Evolutionary conservation across 257 asterid species (phyloP), one percentile per base, ranked within the genome.

Genomic region (Perilla frutescens): DNA sequence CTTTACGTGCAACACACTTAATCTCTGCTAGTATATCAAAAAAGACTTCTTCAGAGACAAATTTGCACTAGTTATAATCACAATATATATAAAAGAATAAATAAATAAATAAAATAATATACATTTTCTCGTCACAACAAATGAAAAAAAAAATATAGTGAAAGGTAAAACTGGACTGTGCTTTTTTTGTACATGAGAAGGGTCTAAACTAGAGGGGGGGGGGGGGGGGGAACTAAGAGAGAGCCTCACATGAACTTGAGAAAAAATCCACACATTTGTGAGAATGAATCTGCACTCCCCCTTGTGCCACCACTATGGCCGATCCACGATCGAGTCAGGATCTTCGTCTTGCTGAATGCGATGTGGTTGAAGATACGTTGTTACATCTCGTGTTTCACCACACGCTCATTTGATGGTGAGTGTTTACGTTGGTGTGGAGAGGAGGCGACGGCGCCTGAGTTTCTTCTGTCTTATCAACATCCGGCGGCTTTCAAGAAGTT

Each of bases 401-500:
- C n/a, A 20, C 31, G 55, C 43, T 14, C 45, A 6, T 26, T 48
- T 29, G 13, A 44, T 47, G 55, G 14, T 7, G 36, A 36, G 36
- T 57, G 37, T n/a, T 43, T 26, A 36, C 45, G 58, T 66, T 7
- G 20, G 54, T 36, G 13, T 62, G 72, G 62, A 40, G 60, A 66
- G 34, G 56, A 66, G 67, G 48, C 15, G 41, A 37, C 50, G 62
- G 77, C 15, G 15, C 50, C 74, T 6, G 36, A 44, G 29, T 71
- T 54, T 45, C 44, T 64, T 50, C 56, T 14, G 31, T 53, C 15
- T 1, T 56, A 68, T 86, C 81, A 91, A 65, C 99, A 91, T 64
- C 96, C 91, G 5, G 96, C 98, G 50, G 98, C 98, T 87, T 90
- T 92, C 85, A 90, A 75, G 83, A 92, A 90, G 79, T 87, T 87